These are phyloP conservation scores for Pelargonium citronellum DNA, from an alignment of 441 rosid genomes.

Conservation along the genomic window DNA sequence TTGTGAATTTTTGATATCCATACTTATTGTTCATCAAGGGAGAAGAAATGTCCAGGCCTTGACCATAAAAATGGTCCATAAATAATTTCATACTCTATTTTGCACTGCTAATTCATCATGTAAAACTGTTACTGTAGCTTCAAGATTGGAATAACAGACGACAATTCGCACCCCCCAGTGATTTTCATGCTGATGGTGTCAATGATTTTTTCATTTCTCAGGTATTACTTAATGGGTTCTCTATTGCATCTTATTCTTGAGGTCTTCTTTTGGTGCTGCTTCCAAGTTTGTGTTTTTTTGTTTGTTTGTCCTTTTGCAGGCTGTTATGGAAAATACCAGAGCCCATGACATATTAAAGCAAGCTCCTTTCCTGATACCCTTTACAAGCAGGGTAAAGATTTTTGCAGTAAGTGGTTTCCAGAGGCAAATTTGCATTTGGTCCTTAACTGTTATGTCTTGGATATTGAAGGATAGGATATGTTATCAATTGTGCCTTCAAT, in stretches of 20 bases:
- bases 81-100: conserved; percentile 4
- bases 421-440: not conserved
- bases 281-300: conserved; percentile 19
- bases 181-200: conserved; percentile 89
- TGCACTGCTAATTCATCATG: conserved; percentile 19
- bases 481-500: conserved; percentile 3
- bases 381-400: conserved; percentile 93
- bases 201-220: conserved; percentile 88
- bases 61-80: not conserved
- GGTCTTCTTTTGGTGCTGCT: conserved; percentile 16
- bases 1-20: not conserved
- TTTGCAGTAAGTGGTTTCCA: conserved; percentile 61
- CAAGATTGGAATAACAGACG: conserved; percentile 97
- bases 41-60: not conserved
- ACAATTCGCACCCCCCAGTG: conserved; percentile 68
- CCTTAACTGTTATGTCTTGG: conserved; percentile 9
- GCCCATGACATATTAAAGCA: conserved; percentile 88
- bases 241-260: conserved; percentile 17
- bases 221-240: conserved; percentile 38
- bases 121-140: conserved; percentile 42
- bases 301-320: conserved; percentile 38
- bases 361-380: conserved; percentile 96
- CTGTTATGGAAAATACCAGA: conserved; percentile 72
- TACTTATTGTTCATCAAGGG: not conserved
- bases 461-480: conserved; percentile 9